Evolutionary conservation across 106 monocot species (phyloP), one percentile per base, ranked within the genome.

Genomic region (Platanthera guangdongensis): DNA sequence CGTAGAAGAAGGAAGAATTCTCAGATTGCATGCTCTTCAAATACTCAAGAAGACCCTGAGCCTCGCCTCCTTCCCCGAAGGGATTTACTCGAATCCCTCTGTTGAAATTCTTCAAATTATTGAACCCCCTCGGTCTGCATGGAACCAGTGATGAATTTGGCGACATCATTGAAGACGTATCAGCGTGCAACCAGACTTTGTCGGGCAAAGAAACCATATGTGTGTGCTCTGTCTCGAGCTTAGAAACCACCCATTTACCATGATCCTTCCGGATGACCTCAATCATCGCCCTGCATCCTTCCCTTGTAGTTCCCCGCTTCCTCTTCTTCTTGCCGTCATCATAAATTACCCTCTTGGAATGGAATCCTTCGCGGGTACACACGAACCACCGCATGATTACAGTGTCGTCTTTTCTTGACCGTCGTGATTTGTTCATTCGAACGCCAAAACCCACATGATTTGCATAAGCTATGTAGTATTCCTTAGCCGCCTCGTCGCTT

Each of bases 251-350:
- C 95, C 95, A 96, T 62, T 87, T 93, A 0, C 88, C 88, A 50
- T 88, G 85, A 71, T 91, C 93, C 73, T 89, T 96, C 7, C 86
- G 85, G 21, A 91, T 89, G 15, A 95, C 89, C 75, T 93, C 95
- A 13, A 93, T 87, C 95, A 96, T 96, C 22, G 95, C 95, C 91
- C 87, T 89, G 80, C 95, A 96, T 18, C 95, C 95, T 74, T 91
- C 89, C 77, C 95, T 85, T 0, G 89, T 84, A 12, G 91, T 91
- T 18, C 85, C 87, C 3, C 93, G 80, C 78, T 93, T 90, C 62
- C 92, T 76, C 82, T 89, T 90, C 87, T 87, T 90, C 84, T 93
- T 96, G n/a, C 93, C 93, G 71, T 90, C 93, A 55, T 90, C 93
- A 64, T 90, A 90, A 14, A 95, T 88, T 7, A 92, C 92, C 74